Percentiles rank a stretch among this genome's conserved stretches.
Evolutionary conservation across 2,329 filamentous ascomycete species (phyloP).

Genomic region (Fusarium chlamydosporum): DNA sequence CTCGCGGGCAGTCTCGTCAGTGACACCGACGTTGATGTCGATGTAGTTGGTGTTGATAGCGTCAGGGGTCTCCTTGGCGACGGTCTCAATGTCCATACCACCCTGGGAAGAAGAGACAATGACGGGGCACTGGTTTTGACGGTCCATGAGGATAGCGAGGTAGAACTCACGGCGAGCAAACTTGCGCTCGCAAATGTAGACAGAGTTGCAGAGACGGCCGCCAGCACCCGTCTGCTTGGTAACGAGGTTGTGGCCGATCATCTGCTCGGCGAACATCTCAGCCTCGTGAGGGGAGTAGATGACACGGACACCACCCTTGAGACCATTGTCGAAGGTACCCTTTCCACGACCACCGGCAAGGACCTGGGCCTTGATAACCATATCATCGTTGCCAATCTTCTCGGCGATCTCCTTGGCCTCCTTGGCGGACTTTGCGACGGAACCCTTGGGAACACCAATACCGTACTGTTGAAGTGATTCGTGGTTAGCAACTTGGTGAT

Average conservation of each 20-base stretch:
- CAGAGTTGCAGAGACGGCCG: constrained; percentile 94
- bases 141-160: constrained; percentile 98
- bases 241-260: constrained; percentile 99
- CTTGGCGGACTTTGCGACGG: constrained; percentile 83
- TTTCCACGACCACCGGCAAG: constrained; percentile 98
- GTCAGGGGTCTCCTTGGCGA: constrained; percentile 97
- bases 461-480: constrained; percentile 77
- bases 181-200: constrained; percentile 99
- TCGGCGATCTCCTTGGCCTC: constrained; percentile 95
- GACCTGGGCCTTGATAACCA: constrained; percentile 99
- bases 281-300: constrained; percentile 98
- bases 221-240: constrained; percentile 98
- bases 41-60: constrained; percentile 95
- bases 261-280: constrained; percentile 98
- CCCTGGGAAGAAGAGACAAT: constrained; percentile 98
- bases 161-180: constrained; percentile 99
- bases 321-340: constrained; percentile 96
- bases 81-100: constrained; percentile 98
- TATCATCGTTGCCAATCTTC: constrained; percentile 91
- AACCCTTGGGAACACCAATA: constrained; percentile 90
- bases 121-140: constrained; percentile 88
- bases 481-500: constrained; percentile 38
- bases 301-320: constrained; percentile 98
- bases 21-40: constrained; percentile 94
- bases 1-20: constrained; percentile 90